Percentiles rank a stretch among this genome's conserved stretches.
Evolutionary conservation across 352 stramenopile genomes (phyloP).

Genomic region (Phytophthora parvispora): DNA sequence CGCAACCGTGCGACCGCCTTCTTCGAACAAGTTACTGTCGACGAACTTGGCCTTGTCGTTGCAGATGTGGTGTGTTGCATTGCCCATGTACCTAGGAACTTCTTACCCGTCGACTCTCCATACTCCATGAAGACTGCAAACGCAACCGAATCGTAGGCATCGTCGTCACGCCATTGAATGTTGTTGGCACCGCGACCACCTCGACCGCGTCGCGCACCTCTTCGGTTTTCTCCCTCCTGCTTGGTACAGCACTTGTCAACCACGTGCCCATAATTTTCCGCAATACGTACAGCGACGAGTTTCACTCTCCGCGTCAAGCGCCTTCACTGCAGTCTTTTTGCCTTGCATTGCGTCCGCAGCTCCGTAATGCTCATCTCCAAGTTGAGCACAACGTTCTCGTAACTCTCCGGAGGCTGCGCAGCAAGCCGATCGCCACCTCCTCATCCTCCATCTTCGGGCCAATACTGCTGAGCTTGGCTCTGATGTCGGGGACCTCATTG

Average conservation of each 20-base stretch:
- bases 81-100: constrained; percentile 3
- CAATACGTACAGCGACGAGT: constrained; percentile 13
- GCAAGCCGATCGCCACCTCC: too few species aligned
- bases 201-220: background rate
- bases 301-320: constrained; percentile 7
- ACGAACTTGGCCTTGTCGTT: constrained; percentile 18
- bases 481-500: too few species aligned
- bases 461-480: too few species aligned
- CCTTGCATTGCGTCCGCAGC: too few species aligned
- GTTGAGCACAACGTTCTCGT: too few species aligned
- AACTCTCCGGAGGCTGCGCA: too few species aligned
- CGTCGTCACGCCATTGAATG: constrained; percentile 1
- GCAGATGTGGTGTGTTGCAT: constrained; percentile 21
- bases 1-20: constrained; percentile 5
- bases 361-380: too few species aligned
- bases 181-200: constrained; percentile 21
- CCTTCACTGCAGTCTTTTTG: too few species aligned
- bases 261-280: constrained; percentile 23
- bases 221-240: constrained; percentile 25
- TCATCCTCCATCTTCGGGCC: too few species aligned
- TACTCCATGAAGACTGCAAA: constrained; percentile 26
- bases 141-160: constrained; percentile 7
- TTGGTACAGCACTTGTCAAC: constrained; percentile 26
- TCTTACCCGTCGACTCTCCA: constrained; percentile 10
- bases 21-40: background rate